Evolutionary conservation across 1,284 basidiomycete species (phyloP).

Genomic region (Cryptococcus neoformans): DNA sequence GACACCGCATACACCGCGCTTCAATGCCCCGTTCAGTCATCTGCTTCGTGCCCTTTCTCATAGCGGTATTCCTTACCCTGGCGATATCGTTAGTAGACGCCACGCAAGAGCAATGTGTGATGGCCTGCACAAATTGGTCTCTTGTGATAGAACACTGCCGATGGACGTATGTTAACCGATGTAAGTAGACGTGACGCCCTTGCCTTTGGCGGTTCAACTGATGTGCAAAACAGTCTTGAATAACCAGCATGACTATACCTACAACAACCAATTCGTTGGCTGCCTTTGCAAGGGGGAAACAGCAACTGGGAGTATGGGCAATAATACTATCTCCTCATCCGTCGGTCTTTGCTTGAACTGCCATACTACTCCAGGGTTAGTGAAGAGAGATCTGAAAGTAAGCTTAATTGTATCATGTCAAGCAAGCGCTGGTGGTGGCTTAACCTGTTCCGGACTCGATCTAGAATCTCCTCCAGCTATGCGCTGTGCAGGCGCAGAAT

Average conservation of each 20-base stretch:
- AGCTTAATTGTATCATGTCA: background rate
- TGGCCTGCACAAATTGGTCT: background rate
- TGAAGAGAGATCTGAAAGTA: background rate
- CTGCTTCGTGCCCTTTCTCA: too few relatives aligned
- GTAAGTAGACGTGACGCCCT: background rate
- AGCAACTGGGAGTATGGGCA: background rate
- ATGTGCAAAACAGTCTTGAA: background rate
- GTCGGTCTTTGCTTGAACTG: background rate
- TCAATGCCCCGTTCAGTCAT: too few relatives aligned
- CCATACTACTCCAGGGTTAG: background rate
- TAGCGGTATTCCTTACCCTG: too few relatives aligned
- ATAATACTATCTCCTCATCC: background rate
- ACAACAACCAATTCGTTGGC: background rate
- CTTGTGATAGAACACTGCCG: background rate
- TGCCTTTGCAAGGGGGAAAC: background rate
- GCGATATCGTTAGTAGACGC: too few relatives aligned
- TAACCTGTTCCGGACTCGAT: background rate
- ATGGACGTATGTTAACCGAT: background rate
- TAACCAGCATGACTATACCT: background rate
- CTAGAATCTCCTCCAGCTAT: constrained; percentile 27
- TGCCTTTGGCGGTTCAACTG: background rate
- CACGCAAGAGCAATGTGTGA: background rate
- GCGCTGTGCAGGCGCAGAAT: constrained; percentile 28
- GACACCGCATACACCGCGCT: too few relatives aligned
- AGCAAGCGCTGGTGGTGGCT: too few relatives aligned